These are phyloP conservation scores for Vigna trinervia DNA, from an alignment of 306 rosid species.

Conservation along the genomic window DNA sequence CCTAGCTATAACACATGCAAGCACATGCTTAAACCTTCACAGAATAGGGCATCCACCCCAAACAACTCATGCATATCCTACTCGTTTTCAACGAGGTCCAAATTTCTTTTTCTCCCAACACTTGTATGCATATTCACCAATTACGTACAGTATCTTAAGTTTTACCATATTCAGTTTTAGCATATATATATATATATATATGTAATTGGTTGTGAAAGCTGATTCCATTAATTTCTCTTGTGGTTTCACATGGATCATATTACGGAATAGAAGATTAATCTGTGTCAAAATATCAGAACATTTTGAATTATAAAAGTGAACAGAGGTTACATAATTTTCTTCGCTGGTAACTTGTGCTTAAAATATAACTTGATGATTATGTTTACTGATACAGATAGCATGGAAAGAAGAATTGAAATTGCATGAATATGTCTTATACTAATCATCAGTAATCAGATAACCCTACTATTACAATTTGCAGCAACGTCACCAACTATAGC, in stretches of 20 bases:
- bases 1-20: slow-evolving; percentile 39
- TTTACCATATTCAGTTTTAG: not conserved
- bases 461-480: slow-evolving; percentile 19
- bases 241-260: too few relatives aligned
- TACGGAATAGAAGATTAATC: not conserved
- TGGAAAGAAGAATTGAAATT: not conserved
- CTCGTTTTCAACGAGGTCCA: slow-evolving; percentile 47
- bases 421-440: not conserved
- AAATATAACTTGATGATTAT: not conserved
- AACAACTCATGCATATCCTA: slow-evolving; percentile 21
- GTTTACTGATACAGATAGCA: not conserved
- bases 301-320: not conserved
- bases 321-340: not conserved
- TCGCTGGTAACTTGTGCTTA: not conserved
- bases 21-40: slow-evolving; percentile 42
- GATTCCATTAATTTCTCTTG: too few relatives aligned
- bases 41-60: slow-evolving; percentile 10
- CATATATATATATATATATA: too few relatives aligned
- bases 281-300: not conserved
- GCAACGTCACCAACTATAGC: not conserved
- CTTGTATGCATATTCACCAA: not conserved
- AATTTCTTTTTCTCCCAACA: not conserved
- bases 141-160: not conserved
- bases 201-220: too few relatives aligned
- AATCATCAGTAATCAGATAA: slow-evolving; percentile 25